Base-by-base conservation (phyloP, 139 green algal species). In the Trebouxia sp. region DNA sequence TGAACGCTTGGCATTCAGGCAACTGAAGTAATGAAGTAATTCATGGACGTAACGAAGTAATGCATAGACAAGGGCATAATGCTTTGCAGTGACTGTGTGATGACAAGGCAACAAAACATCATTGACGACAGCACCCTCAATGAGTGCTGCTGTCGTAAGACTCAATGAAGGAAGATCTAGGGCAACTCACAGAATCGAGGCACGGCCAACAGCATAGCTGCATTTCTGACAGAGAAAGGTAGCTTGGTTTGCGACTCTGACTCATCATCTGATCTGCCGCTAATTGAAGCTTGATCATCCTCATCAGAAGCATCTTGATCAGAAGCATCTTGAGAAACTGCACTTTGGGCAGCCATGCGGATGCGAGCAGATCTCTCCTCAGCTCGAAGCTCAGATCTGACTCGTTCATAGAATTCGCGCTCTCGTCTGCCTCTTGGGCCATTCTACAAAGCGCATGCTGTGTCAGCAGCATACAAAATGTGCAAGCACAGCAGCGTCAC, bases 101-200 rank as follows among this genome's bases (percentile, higher is more conserved):
- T n/a, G n/a, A n/a, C n/a, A n/a, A n/a, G n/a, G n/a, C n/a, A n/a
- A n/a, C n/a, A n/a, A n/a, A n/a, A n/a, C n/a, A n/a, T n/a, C n/a
- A n/a, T n/a, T n/a, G n/a, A n/a, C n/a, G n/a, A n/a, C n/a, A n/a
- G n/a, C n/a, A n/a, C n/a, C n/a, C n/a, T n/a, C n/a, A n/a, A n/a
- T n/a, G n/a, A n/a, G n/a, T n/a, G n/a, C n/a, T n/a, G n/a, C n/a
- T n/a, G n/a, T n/a, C n/a, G n/a, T n/a, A n/a, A n/a, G n/a, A n/a
- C n/a, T n/a, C n/a, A n/a, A n/a, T n/a, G n/a, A n/a, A n/a, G n/a
- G n/a, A n/a, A n/a, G n/a, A n/a, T n/a, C n/a, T n/a, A n/a, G n/a
- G n/a, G n/a, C n/a, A 30, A 87, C 89, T 89, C 75, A 94, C 89
- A 92, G 76, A 87, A 94, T 14, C 67, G 66, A 6, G 91, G 89